These are phyloP conservation scores for Russula lepida DNA, from an alignment of 768 basidiomycete species.

Conservation along the genomic window DNA sequence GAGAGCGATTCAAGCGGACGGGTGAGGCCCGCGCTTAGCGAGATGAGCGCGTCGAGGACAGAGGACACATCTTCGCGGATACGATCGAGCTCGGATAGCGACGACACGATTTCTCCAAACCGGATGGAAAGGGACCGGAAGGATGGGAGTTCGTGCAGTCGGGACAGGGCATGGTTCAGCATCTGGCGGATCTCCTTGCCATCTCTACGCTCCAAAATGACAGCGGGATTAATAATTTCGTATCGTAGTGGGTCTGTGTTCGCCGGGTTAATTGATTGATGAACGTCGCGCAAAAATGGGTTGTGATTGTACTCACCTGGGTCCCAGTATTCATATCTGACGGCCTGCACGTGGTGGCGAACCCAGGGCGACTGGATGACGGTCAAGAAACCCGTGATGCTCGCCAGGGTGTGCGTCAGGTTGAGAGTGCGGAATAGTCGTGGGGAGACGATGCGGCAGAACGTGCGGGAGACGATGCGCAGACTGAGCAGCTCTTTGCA, in stretches of 20 bases:
- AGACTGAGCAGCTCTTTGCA: slow-evolving; percentile 1
- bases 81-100: background rate
- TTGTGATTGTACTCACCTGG: slow-evolving; percentile 6
- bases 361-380: slow-evolving; percentile 9
- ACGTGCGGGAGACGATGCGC: slow-evolving; percentile 1
- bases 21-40: background rate
- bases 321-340: slow-evolving; percentile 15
- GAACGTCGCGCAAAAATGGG: background rate
- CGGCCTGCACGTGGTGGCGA: background rate
- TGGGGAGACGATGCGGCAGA: slow-evolving; percentile 4
- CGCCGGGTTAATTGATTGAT: too few species aligned
- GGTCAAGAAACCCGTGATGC: slow-evolving; percentile 1
- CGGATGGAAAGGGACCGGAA: slow-evolving; percentile 9
- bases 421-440: slow-evolving; percentile 4
- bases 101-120: background rate
- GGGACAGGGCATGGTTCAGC: background rate
- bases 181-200: background rate
- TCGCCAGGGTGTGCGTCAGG: slow-evolving; percentile 7
- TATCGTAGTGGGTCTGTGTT: slow-evolving; percentile 4
- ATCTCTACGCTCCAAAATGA: background rate
- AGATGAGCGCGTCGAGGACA: slow-evolving; percentile 2
- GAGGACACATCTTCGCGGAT: slow-evolving; percentile 6
- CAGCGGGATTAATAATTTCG: background rate
- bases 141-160: slow-evolving; percentile 6
- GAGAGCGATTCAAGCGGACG: background rate